Base-by-base conservation (phyloP, 352 stramenopile genomes). In the Phytopythium boreale region DNA sequence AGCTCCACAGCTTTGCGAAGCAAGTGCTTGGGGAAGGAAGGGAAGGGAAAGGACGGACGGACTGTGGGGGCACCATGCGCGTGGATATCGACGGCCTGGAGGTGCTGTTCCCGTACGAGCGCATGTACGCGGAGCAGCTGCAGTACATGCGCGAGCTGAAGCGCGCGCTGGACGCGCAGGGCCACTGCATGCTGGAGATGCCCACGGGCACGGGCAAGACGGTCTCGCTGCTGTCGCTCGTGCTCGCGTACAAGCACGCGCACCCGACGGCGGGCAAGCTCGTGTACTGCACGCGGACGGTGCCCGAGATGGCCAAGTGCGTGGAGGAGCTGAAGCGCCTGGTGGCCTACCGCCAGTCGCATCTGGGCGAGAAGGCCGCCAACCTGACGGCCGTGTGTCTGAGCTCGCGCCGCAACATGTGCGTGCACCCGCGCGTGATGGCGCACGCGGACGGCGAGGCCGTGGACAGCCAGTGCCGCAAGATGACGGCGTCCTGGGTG, bases 101-200 rank as follows among this genome's bases (percentile, higher is more conserved):
- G 66, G 97, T 99, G 46, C 96, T 99, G 70, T 99, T 99, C 74
- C 97, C 97, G 44, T 99, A 99, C 62, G 80, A 90, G 58, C 82
- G 81, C 62, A 98, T 99, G 76, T 99, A 99, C 80, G 79, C 96
- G 44, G 98, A 99, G 75, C 98, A 99, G 82, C 97, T 99, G 67
- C 88, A 98, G 71, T 99, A 99, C 80, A 99, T 99, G 97, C 85
- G 95, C 29, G 93, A 98, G 65, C 81, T 99, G 15, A 99, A 99
- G 86, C 90, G 96, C 44, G 87, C 97, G 11, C 78, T 99, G 34
- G 97, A 99, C 70, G 93, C 94, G 1, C 93, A 98, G 52, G 97
- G 97, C 44, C 96, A 99, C 79, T 97, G 88, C 68, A 92, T 99
- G 70, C 76, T 99, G 31, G 97, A 99, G 78, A 99, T 99, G 97